Evolutionary conservation across 2,329 filamentous ascomycete genomes (phyloP), one percentile per base, ranked within the genome.

Genomic region (Teratosphaeriaceae sp.): DNA sequence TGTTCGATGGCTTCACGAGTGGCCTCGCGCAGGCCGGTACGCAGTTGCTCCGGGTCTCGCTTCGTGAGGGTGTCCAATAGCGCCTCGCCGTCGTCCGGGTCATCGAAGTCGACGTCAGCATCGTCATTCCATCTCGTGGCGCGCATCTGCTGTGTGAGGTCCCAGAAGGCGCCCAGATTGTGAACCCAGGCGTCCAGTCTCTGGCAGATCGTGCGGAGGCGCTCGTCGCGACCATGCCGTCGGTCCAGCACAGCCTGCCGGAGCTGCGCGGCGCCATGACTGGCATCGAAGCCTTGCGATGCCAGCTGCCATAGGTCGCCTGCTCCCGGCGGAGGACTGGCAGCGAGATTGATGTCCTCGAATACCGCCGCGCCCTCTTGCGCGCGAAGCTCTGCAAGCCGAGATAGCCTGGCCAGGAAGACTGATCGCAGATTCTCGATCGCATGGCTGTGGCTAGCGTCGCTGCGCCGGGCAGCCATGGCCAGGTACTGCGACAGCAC

Each of bases 41-140:
- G 53, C 68, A 92, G 65, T 48, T 75, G 63, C 30, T 72, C 68
- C 0, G 85, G 82, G 53, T 92, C 86, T 24, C 90, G 79, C 40
- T 78, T 78, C 61, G 82, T 87, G 11, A 94, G 71, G 0, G 81
- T 62, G 27, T 75, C 73, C 53, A 87, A 82, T 24, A 82, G 74
- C 15, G 73, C 72, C 48, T 86, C 55, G 16, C 48, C 51, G 19
- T 59, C 81, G 1, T 75, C 78, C 42, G 84, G 74, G 48, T 89
- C 84, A 46, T 88, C 83, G 46, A 88, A 84, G 30, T 87, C 78
- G 39, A 84, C 79, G 11, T 69, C 66, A 39, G 84, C 79, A 39
- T 70, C 67, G 43, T 86, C 82, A 49, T 89, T 83, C 84, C 85
- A 89, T 43, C 79, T 76, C 51, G 82, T 79, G 36, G 76, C 75